phyloP scores from a whole-genome alignment of 306 rosid species.

The Gillenia trifoliata region DNA sequence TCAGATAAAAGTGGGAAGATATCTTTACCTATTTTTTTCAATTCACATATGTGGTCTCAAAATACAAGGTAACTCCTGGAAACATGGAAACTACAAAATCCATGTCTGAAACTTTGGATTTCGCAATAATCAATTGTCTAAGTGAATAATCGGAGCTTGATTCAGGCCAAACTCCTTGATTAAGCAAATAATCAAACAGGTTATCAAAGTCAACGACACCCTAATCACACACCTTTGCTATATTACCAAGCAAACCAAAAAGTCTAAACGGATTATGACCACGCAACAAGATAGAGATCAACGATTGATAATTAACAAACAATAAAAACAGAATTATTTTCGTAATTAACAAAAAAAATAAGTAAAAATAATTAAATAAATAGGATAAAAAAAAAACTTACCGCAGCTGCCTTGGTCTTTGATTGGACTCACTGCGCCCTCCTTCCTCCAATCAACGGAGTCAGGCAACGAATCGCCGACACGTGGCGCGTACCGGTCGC shows the following conservation, averaged over 20 bases:
- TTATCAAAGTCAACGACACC: not conserved
- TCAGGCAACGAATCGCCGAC: conserved; percentile 70
- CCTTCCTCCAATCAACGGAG: conserved; percentile 78
- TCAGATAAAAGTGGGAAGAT: not conserved
- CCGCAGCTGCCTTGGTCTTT: conserved; percentile 96
- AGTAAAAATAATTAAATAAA: not conserved
- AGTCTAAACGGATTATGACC: not conserved
- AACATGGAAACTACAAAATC: not conserved
- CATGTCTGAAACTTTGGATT: not conserved
- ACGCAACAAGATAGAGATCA: not conserved
- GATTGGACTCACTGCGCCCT: conserved; percentile 66
- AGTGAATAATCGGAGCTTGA: not conserved
- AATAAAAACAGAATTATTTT: not conserved
- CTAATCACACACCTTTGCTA: not conserved
- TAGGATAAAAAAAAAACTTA: conserved; percentile 19
- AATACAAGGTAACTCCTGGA: not conserved
- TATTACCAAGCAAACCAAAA: conserved; percentile 5
- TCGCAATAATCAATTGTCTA: not conserved
- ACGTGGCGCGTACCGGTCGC: conserved; percentile 54
- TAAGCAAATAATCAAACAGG: not conserved
- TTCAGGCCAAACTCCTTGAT: not conserved
- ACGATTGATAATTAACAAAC: not conserved
- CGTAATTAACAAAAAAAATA: not conserved
- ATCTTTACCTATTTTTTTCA: not conserved
- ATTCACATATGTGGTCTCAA: not conserved